phyloP scores from a whole-genome alignment of 2,329 filamentous ascomycete species.

The Penicillium sp. region DNA sequence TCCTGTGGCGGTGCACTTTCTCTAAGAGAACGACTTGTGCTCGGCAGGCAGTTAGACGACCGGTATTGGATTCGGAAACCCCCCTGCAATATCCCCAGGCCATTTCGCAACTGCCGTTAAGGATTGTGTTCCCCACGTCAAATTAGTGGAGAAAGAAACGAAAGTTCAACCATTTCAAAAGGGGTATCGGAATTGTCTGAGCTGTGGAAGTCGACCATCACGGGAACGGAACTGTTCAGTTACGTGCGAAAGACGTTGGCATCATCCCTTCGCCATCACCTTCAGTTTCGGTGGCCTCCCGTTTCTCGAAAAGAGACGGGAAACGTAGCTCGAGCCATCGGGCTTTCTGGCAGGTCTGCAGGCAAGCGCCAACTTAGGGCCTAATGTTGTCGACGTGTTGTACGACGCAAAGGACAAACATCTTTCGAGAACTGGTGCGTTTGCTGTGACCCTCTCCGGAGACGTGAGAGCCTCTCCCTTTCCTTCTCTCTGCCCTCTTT shows the following conservation, averaged over 20 bases:
- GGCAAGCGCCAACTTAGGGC: conserved; percentile 26
- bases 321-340: conserved; percentile 17
- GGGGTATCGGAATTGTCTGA: not conserved
- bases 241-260: not conserved
- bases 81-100: conserved; percentile 24
- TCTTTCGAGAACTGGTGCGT: conserved; percentile 33
- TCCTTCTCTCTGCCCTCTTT: conserved; percentile 1
- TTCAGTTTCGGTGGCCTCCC: not conserved
- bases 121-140: conserved; percentile 21
- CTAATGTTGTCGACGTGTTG: conserved; percentile 34
- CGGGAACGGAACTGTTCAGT: not conserved
- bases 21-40: not conserved
- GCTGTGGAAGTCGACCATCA: not conserved
- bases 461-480: conserved; percentile 9
- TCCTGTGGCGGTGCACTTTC: not conserved
- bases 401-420: conserved; percentile 34
- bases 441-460: conserved; percentile 10
- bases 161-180: not conserved
- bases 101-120: conserved; percentile 29
- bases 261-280: not conserved
- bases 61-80: not conserved
- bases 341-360: conserved; percentile 21
- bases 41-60: not conserved
- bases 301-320: conserved; percentile 1
- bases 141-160: conserved; percentile 12